Evolutionary conservation across 805 yeast species (phyloP).

Genomic region (Wickerhamomyces xylosicus): DNA sequence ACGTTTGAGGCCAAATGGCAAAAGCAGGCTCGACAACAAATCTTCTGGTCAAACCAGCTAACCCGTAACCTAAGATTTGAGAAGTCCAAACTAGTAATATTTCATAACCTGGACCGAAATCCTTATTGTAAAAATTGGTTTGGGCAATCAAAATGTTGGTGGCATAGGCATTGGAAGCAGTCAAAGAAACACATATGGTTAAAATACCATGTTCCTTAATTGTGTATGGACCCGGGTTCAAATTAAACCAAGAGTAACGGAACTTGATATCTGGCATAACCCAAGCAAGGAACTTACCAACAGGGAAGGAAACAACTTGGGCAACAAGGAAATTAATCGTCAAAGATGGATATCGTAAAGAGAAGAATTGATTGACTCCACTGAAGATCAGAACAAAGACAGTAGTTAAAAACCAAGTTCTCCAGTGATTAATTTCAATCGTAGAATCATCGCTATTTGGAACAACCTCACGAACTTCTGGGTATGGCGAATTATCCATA

Average conservation of each 20-base stretch:
- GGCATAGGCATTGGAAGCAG: slow-evolving; percentile 40
- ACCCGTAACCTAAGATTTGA: slow-evolving; percentile 56
- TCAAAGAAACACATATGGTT: slow-evolving; percentile 35
- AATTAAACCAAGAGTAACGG: slow-evolving; percentile 21
- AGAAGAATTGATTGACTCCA: slow-evolving; percentile 46
- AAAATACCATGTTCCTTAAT: slow-evolving; percentile 42
- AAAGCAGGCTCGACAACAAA: slow-evolving; percentile 50
- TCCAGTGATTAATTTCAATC: slow-evolving; percentile 38
- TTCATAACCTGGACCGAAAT: slow-evolving; percentile 37
- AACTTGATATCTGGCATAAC: slow-evolving; percentile 29
- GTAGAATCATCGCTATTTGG: slow-evolving; percentile 41
- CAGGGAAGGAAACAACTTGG: slow-evolving; percentile 50
- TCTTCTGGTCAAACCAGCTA: slow-evolving; percentile 51
- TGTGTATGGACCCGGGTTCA: slow-evolving; percentile 45
- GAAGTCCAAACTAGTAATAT: slow-evolving; percentile 42
- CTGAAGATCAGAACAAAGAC: slow-evolving; percentile 43
- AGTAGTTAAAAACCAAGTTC: slow-evolving; percentile 44
- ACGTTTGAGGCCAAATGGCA: slow-evolving; percentile 54
- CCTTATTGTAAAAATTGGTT: slow-evolving; percentile 33
- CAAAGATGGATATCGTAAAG: slow-evolving; percentile 41
- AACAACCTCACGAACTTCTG: slow-evolving; percentile 54
- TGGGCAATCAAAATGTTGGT: slow-evolving; percentile 44
- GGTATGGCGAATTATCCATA: slow-evolving; percentile 40
- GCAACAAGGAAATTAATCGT: slow-evolving; percentile 42
- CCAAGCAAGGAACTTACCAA: slow-evolving; percentile 38